Percentiles rank a stretch among this genome's conserved stretches.
Evolutionary conservation across 2,329 filamentous ascomycete genomes (phyloP).

Genomic region (Didymella segeticola): DNA sequence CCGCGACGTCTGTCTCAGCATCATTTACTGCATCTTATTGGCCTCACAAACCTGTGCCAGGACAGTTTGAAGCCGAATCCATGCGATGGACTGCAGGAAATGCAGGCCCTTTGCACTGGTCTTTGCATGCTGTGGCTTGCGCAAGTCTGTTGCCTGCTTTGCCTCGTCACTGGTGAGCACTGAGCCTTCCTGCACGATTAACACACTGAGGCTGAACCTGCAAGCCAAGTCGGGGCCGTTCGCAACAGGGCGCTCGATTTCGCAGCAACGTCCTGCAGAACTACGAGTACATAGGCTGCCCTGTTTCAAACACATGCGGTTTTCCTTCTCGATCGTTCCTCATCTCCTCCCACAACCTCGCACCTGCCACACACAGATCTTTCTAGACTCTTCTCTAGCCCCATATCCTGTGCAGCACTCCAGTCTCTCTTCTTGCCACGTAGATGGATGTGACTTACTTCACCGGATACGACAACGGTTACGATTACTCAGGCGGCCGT

Average conservation of each 20-base stretch:
- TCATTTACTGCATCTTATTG: neutral
- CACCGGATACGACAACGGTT: neutral
- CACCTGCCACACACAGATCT: neutral
- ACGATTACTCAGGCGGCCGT: neutral
- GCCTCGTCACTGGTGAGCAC: conserved; percentile 10
- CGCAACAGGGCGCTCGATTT: no score
- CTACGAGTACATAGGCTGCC: conserved; percentile 14
- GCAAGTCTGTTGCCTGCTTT: conserved; percentile 32
- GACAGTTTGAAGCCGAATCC: neutral
- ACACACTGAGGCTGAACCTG: conserved; percentile 18
- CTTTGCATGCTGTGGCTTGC: conserved; percentile 2
- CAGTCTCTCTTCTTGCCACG: neutral
- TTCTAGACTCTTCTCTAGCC: neutral
- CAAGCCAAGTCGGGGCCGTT: conserved; percentile 12
- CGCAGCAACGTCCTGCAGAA: neutral
- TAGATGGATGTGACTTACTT: neutral
- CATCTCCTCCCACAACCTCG: neutral
- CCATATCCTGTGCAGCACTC: neutral
- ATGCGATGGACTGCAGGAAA: neutral
- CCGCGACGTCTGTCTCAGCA: neutral
- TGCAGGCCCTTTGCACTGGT: neutral
- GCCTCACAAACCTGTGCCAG: no score
- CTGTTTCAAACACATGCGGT: neutral
- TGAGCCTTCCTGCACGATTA: conserved; percentile 16
- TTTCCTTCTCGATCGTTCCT: neutral